phyloP scores from a whole-genome alignment of 306 rosid species.

The Arachis stenosperma region DNA sequence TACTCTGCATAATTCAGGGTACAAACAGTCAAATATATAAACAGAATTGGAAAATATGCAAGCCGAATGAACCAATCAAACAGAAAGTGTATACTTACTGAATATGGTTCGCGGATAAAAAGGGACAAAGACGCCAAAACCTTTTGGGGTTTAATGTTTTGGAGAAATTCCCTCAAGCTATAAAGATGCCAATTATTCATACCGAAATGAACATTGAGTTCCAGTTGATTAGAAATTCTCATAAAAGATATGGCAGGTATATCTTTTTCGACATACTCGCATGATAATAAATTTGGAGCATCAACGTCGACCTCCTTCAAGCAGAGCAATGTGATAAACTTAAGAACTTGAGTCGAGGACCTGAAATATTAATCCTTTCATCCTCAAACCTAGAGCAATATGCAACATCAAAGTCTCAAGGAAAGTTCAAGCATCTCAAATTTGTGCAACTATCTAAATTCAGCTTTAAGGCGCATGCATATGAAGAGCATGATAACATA shows the following conservation, averaged over 20 bases:
- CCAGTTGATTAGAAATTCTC: conserved; percentile 28
- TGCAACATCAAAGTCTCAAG: conserved; percentile 39
- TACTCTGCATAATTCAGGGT: conserved; percentile 25
- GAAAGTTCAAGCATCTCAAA: conserved; percentile 32
- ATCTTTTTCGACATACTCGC: too few species aligned
- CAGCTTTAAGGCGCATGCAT: background rate
- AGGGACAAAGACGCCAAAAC: conserved; percentile 22
- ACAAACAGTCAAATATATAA: background rate
- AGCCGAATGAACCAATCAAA: conserved; percentile 11
- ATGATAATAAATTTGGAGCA: too few species aligned
- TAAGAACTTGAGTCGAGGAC: too few species aligned
- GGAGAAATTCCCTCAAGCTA: conserved; percentile 22
- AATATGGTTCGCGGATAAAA: background rate
- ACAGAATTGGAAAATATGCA: conserved; percentile 3
- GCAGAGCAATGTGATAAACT: too few species aligned
- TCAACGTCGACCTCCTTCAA: too few species aligned
- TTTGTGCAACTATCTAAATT: conserved; percentile 23
- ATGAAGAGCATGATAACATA: background rate
- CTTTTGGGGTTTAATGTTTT: conserved; percentile 35
- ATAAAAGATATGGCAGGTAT: conserved; percentile 21
- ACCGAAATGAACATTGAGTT: conserved; percentile 6
- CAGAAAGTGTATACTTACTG: conserved; percentile 9
- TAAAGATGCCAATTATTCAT: background rate
- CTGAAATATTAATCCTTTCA: too few species aligned
- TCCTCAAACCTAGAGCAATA: conserved; percentile 16